Base-by-base conservation (phyloP, 768 basidiomycete species). In the Mrakia frigida region DNA sequence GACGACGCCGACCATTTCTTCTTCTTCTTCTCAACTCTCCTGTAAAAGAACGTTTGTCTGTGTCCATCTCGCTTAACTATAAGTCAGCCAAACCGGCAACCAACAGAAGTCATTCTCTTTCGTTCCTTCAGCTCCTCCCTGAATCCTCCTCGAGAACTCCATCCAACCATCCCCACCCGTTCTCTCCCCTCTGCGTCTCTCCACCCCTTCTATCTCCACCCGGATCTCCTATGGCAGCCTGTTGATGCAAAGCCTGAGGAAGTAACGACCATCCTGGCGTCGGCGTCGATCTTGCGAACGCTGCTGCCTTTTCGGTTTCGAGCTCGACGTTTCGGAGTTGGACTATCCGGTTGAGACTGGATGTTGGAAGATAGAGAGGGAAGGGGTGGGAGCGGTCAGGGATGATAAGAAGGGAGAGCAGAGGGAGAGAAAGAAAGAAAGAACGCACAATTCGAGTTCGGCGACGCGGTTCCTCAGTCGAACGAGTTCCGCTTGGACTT, bases 271-370 rank as follows among this genome's bases (percentile, higher is more conserved):
- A n/a, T 28, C 56, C 56, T 1, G 56, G 28, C n/a, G 25, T 28
- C 1, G 23, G 56, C 5, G 25, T 25, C 56, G 56, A 56, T 18
- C 46, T 50, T 4, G 46, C 14, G 46, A 50, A 50, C 14, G 56
- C 5, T 10, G 63, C 31, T 6, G 63, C 63, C 63, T 68, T 68
- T 23, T 68, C 65, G 35, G 65, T 68, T 37, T 68, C 65, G 37
- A 68, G 37, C 25, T 68, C 65, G 37, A 68, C 37, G 65, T 68
- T 68, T 6, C 65, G 35, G 35, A 68, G 35, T 39, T 68, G 65
- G 25, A 68, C 65, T 13, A 68, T 68, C 6, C 65, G 65, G 39
- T 68, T 68, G 35, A 68, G 65, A 23, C 65, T 68, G 65, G 28
- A 60, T 7, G 9, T 6, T 6, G 23, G 25, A 23, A 9, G 28